Base-by-base conservation (phyloP, 2,329 filamentous ascomycete genomes). In the Fusarium fujikuroi region DNA sequence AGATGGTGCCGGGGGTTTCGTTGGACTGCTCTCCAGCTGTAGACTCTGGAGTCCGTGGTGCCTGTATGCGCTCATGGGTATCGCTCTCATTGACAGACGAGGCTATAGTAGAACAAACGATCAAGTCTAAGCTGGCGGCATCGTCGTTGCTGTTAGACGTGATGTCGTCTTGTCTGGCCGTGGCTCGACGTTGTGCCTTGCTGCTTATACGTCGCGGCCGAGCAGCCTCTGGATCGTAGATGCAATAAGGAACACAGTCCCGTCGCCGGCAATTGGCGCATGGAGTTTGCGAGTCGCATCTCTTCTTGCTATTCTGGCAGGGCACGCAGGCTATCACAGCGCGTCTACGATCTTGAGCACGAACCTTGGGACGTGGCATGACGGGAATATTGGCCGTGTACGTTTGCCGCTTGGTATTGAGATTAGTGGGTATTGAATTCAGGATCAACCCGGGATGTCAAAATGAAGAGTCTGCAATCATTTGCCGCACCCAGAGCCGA, bases 331-430 rank as follows among this genome's bases (percentile, higher is more conserved):
- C 56, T 14, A 50, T 50, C 15, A 59, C 56, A 30, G 42, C 42
- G 42, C 56, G 56, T 50, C 56, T 59, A 23, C 56, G 56, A 50
- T 59, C 56, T 19, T 59, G 42, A 0, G 23, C 32, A 2, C 56
- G 56, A 7, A 59, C 56, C 19, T 59, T 59, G 4, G 56, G 56
- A 19, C 56, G 56, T 50, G 56, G 56, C 56, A 59, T 59, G 7
- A 28, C 9, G 19, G 30, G 23, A 1, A 21, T 3, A 1, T 19
- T 28, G 10, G 8, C 18, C 21, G 8, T 15, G 6, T 56, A 10
- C 54, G 19, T 16, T 25, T 47, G 23, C 18, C 15, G n/a, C 30
- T 25, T 15, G n/a, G 6, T 14, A 21, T 18, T 46, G 32, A 32
- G 10, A 32, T 32, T 23, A 34, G 53, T 57, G 39, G 39, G 37